Conservation (phyloP, 768 basidiomycete species). For the Termitomyces titanicus region DNA sequence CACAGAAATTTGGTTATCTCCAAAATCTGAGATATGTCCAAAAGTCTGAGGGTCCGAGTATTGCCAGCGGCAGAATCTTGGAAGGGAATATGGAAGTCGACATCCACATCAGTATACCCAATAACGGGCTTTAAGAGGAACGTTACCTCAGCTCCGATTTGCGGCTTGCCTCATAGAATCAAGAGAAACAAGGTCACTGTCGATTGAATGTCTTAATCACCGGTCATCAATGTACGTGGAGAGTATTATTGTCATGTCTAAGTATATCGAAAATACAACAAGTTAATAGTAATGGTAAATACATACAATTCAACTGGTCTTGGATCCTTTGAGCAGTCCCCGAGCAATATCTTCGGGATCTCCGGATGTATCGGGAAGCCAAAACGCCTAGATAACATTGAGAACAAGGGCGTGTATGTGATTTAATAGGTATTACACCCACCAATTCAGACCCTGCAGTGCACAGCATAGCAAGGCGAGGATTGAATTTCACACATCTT, state of each 20-base stretch:
- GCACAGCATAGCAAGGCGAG: constrained; percentile 83
- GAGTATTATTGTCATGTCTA: background rate
- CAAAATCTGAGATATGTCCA: no score
- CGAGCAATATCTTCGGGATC: constrained; percentile 71
- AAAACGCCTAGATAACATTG: constrained; percentile 34
- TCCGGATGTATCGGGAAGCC: constrained; percentile 52
- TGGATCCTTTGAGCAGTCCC: constrained; percentile 58
- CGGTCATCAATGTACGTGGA: background rate
- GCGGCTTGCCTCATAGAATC: no score
- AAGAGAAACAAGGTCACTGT: no score
- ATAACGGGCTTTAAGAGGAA: no score
- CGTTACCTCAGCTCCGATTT: no score
- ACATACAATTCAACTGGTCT: background rate
- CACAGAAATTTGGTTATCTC: no score
- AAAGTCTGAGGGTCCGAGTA: no score
- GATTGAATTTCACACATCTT: constrained; percentile 88
- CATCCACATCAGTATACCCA: no score
- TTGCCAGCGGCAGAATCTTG: no score
- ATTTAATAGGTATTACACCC: constrained; percentile 22
- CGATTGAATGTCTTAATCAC: no score
- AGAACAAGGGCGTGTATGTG: background rate
- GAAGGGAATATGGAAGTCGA: no score
- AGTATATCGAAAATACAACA: background rate
- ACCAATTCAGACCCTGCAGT: constrained; percentile 85
- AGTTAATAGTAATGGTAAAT: background rate